Conservation (phyloP, 1,284 basidiomycete genomes). For the Erythrobasidium hasegawianum region DNA sequence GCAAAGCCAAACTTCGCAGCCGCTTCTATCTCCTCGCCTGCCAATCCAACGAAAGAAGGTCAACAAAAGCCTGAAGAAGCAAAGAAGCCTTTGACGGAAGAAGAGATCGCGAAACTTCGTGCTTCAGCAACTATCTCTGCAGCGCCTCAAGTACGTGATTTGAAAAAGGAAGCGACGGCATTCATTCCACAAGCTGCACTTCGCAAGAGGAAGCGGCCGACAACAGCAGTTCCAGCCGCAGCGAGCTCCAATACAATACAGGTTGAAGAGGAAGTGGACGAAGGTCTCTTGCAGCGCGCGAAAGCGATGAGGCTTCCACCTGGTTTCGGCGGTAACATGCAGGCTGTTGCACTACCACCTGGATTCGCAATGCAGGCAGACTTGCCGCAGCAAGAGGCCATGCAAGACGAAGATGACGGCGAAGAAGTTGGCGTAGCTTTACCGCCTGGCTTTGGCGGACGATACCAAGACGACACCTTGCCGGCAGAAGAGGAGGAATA, state of each 20-base stretch:
- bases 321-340: conserved; percentile 16
- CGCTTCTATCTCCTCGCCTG: conserved; percentile 1
- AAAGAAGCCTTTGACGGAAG: conserved; percentile 16
- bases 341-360: background rate
- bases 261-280: background rate
- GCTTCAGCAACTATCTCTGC: conserved; percentile 69
- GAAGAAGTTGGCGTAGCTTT: background rate
- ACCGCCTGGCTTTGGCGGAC: background rate
- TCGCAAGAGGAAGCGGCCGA: conserved; percentile 39
- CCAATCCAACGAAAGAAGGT: background rate
- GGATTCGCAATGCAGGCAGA: conserved; percentile 1
- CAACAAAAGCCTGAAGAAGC: conserved; percentile 38
- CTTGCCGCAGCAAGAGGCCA: background rate
- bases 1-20: conserved; percentile 27
- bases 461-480: no score
- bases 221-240: background rate
- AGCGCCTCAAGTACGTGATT: conserved; percentile 75
- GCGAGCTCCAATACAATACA: background rate
- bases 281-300: background rate
- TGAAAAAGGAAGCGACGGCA: conserved; percentile 84
- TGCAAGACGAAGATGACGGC: background rate
- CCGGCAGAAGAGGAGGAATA: no score
- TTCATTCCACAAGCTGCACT: conserved; percentile 65
- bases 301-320: conserved; percentile 14
- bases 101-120: conserved; percentile 3